Evolutionary conservation across 768 basidiomycete species (phyloP).

Genomic region (Coprinopsis cinerea): DNA sequence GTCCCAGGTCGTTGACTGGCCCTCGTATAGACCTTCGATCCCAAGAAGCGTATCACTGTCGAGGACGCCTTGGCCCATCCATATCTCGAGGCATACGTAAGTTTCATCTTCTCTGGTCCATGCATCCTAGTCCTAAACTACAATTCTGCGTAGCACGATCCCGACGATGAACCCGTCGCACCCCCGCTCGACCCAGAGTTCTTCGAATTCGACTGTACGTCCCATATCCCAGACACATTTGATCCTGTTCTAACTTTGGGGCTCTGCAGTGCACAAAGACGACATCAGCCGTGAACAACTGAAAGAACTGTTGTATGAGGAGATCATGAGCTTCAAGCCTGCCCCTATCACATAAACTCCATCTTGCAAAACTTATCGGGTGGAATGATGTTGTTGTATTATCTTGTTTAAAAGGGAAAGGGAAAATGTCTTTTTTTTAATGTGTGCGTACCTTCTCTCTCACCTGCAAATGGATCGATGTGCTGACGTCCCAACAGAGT

Average conservation of each 20-base stretch:
- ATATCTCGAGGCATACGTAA: constrained; percentile 86
- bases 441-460: not conserved
- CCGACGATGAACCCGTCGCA: constrained; percentile 93
- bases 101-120: constrained; percentile 28
- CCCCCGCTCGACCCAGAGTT: constrained; percentile 94
- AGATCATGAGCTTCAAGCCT: constrained; percentile 87
- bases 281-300: constrained; percentile 93
- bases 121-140: constrained; percentile 13
- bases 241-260: not conserved
- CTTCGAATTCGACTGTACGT: constrained; percentile 93
- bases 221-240: not conserved
- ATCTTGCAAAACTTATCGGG: too few species aligned
- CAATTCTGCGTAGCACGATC: constrained; percentile 61
- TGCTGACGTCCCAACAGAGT: not conserved
- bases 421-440: not conserved
- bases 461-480: not conserved
- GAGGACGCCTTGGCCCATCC: constrained; percentile 95
- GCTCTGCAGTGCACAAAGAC: constrained; percentile 77
- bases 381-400: too few species aligned
- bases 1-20: not conserved
- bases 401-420: too few species aligned
- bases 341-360: constrained; percentile 8
- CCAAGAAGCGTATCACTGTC: constrained; percentile 92
- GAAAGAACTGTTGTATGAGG: constrained; percentile 90
- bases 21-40: constrained; percentile 78